Conservation (phyloP, 1,139 yeast species). For the Suhomyces kunorum region DNA sequence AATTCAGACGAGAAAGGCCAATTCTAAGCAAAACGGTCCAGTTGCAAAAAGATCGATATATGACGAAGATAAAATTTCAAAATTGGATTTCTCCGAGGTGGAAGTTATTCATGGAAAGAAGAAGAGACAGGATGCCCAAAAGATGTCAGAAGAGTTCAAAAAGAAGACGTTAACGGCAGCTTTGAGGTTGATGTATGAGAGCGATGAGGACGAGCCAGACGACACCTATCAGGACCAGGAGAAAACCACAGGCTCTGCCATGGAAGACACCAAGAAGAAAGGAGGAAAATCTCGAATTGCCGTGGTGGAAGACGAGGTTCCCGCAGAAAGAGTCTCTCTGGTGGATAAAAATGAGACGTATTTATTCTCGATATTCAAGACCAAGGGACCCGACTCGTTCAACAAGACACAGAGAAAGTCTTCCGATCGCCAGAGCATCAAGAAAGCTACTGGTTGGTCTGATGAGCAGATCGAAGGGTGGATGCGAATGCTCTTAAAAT, state of each 20-base stretch:
- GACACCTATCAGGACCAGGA: constrained; percentile 84
- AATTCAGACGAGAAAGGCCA: constrained; percentile 3
- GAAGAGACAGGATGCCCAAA: constrained; percentile 18
- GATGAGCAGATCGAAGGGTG: constrained; percentile 95
- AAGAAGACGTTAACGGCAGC: constrained; percentile 66
- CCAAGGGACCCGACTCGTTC: constrained; percentile 51
- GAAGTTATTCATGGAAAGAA: constrained; percentile 27
- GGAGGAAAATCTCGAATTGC: constrained; percentile 12
- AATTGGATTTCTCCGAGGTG: constrained; percentile 21
- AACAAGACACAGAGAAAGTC: constrained; percentile 53
- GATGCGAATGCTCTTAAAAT: constrained; percentile 71
- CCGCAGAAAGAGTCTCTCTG: constrained; percentile 3
- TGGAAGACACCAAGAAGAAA: constrained; percentile 19
- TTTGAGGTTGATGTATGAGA: constrained; percentile 61
- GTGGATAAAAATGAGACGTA: constrained; percentile 44
- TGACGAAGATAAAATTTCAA: constrained; percentile 33
- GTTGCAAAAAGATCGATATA: constrained; percentile 23
- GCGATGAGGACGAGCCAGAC: constrained; percentile 80
- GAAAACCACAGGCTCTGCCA: constrained; percentile 36
- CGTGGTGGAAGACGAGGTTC: constrained; percentile 21
- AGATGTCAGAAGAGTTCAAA: constrained; percentile 38
- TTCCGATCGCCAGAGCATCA: constrained; percentile 52
- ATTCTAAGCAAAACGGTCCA: constrained; percentile 2
- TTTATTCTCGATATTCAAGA: constrained; percentile 59
- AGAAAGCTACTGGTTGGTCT: constrained; percentile 61